Conservation (phyloP, 345 rosid genomes). For the Durio zibethinus region DNA sequence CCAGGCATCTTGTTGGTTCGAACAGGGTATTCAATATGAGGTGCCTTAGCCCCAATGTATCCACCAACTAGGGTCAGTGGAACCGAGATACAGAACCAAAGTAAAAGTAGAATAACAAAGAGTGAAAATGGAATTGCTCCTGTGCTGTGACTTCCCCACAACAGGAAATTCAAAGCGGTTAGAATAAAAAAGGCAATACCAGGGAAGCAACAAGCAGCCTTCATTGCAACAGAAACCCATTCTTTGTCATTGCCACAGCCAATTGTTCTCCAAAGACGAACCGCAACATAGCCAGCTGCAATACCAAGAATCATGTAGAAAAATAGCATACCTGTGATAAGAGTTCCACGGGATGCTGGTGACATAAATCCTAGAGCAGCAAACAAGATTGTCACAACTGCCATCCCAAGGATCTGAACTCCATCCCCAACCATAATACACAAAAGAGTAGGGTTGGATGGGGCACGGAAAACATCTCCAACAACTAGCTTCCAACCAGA, state of each 20-base stretch:
- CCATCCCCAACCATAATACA: conserved; percentile 64
- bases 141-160: conserved; percentile 55
- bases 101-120: conserved; percentile 40
- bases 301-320: conserved; percentile 62
- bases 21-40: conserved; percentile 57
- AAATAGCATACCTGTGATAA: conserved; percentile 53
- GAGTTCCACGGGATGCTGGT: conserved; percentile 59
- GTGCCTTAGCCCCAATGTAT: conserved; percentile 48
- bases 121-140: conserved; percentile 60
- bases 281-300: conserved; percentile 54
- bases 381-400: conserved; percentile 54
- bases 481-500: conserved; percentile 71
- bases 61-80: conserved; percentile 57
- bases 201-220: conserved; percentile 57
- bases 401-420: conserved; percentile 65
- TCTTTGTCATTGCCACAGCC: conserved; percentile 47
- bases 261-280: conserved; percentile 61
- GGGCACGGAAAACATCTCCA: conserved; percentile 61
- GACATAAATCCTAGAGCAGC: conserved; percentile 68
- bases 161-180: conserved; percentile 47
- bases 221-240: conserved; percentile 56
- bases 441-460: conserved; percentile 42
- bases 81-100: conserved; percentile 64
- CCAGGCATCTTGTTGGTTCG: conserved; percentile 62
- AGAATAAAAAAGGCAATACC: conserved; percentile 53